These are phyloP conservation scores for Vaccinium darrowii DNA, from an alignment of 148 eudicot species.

Conservation along the genomic window DNA sequence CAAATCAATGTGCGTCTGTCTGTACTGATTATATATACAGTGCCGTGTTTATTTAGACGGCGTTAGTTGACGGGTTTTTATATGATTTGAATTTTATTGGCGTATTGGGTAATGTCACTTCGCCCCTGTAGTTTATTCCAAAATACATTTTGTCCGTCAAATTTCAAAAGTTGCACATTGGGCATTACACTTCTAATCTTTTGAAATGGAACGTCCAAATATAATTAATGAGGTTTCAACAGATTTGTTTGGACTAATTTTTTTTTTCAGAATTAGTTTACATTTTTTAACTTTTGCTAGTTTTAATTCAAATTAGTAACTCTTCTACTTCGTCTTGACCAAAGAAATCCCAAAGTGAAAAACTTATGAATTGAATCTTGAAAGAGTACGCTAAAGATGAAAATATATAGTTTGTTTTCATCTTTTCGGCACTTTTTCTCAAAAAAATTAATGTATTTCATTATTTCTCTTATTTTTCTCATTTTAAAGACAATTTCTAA, in stretches of 20 bases:
- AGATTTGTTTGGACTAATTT: not conserved
- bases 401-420: too few relatives aligned
- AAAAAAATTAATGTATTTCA: too few relatives aligned
- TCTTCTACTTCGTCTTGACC: not conserved
- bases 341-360: not conserved
- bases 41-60: constrained; percentile 14
- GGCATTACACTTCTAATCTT: not conserved
- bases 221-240: not conserved
- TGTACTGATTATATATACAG: not conserved
- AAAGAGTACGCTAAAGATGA: too few relatives aligned
- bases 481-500: not conserved
- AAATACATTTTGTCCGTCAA: not conserved
- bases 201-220: not conserved
- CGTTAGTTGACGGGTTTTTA: constrained; percentile 21
- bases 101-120: not conserved
- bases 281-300: not conserved
- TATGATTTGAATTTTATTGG: constrained; percentile 12
- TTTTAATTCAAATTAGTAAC: not conserved
- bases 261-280: not conserved
- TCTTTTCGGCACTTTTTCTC: not conserved
- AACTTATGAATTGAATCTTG: not conserved
- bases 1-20: not conserved
- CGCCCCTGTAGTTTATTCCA: not conserved
- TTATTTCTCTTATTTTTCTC: not conserved
- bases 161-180: not conserved